These are phyloP conservation scores for Apiospora rasikravindrae DNA, from an alignment of 2,329 filamentous ascomycete genomes.

Conservation along the genomic window DNA sequence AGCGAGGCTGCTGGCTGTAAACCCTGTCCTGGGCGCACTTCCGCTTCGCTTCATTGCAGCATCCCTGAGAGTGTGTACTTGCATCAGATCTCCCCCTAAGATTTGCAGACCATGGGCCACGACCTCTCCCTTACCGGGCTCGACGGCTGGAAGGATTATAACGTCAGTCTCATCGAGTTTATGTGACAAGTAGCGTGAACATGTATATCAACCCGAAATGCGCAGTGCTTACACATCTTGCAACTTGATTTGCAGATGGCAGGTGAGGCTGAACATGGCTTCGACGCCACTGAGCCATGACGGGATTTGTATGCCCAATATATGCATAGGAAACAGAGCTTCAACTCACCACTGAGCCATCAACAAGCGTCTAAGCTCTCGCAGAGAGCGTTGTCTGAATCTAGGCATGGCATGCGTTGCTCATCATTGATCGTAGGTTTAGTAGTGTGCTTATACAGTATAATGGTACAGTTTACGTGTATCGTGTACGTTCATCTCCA, in stretches of 20 bases:
- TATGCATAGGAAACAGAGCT: background rate
- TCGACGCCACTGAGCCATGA: background rate
- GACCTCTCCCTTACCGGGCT: background rate
- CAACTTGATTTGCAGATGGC: background rate
- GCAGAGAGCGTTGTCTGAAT: background rate
- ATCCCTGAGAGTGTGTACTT: background rate
- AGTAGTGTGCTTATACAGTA: background rate
- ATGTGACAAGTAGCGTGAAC: background rate
- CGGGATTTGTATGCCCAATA: background rate
- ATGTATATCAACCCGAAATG: too few species aligned
- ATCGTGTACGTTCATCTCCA: background rate
- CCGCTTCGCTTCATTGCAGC: background rate
- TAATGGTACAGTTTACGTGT: background rate
- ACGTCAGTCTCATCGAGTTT: background rate
- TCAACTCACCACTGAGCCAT: background rate
- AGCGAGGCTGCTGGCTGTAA: background rate
- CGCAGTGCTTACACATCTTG: background rate
- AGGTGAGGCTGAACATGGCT: background rate
- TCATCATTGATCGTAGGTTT: background rate
- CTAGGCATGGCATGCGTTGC: background rate
- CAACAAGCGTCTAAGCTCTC: background rate
- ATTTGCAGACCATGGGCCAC: background rate
- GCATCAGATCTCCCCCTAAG: background rate
- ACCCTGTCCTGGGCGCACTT: background rate
- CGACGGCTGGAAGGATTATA: background rate